Base-by-base conservation (phyloP, 2,329 filamentous ascomycete genomes). In the Fusarium pilosicola region DNA sequence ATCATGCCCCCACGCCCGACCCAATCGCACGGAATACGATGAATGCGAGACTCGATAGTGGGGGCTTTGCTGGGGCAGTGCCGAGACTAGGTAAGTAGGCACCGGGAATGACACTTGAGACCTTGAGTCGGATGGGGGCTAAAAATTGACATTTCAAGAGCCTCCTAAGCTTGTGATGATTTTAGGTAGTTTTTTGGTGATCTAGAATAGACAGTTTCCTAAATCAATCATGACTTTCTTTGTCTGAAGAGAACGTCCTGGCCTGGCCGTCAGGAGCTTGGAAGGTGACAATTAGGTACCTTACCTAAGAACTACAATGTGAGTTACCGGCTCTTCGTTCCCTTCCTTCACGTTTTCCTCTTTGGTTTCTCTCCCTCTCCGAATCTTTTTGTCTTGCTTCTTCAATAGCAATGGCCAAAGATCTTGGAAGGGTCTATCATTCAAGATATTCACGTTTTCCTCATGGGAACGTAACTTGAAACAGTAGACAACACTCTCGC, bases 41-140 rank as follows among this genome's bases (percentile, higher is more conserved):
- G 77, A 78, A 78, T 74, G 77, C 79, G 78, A 80, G 71, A 74
- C 62, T 61, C 69, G 73, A 76, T 68, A 75, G 65, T 48, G 65
- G 65, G 52, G 51, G 42, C 68, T 66, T 61, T 59, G 59, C 38
- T 61, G 73, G 63, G 70, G 76, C 71, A 30, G 68, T 68, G 68
- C 49, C 70, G 30, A 49, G 44, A 49, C 48, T 49, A 30, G 28
- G 28, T 28, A 30, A 7, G 28, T 28, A 48, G 9, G 30, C n/a
- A 20, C 48, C 7, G 8, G 28, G 30, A 52, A 34, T n/a, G 10
- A 52, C n/a, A 36, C 49, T 52, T 15, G 49, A 24, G 48, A 36
- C n/a, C 49, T 36, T 36, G 49, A 20, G 30, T 52, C n/a, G 18
- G 26, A 49, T 62, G 28, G 30, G 24, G 59, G 36, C 30, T 52